A percentile compares a stretch with the other conserved stretches of the same genome.
Conservation (phyloP, 1,284 basidiomycete species). For the Cystobasidiaceae sp. region DNA sequence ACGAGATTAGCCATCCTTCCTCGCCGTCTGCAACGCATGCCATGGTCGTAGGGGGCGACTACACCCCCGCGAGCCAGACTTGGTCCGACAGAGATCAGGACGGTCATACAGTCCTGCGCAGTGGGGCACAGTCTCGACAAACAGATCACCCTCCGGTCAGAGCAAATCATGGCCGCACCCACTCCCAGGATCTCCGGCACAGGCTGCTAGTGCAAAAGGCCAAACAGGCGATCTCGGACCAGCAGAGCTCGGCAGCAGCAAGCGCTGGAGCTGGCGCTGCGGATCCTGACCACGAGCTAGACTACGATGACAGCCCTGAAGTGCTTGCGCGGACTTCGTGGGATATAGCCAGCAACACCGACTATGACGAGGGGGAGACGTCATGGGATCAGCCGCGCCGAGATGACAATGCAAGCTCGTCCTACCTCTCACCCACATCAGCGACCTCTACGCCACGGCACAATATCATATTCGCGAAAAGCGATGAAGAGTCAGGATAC, state of each 20-base stretch:
- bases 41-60: constrained; percentile 15
- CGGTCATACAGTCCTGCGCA: background rate
- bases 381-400: constrained; percentile 20
- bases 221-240: constrained; percentile 2
- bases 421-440: background rate
- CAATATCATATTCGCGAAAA: constrained; percentile 65
- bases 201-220: constrained; percentile 5
- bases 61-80: constrained; percentile 40
- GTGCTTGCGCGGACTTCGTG: constrained; percentile 16
- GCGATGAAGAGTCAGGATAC: constrained; percentile 48
- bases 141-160: background rate
- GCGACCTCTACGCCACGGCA: constrained; percentile 39
- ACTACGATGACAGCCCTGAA: constrained; percentile 16
- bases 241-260: background rate
- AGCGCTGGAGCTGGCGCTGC: background rate
- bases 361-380: constrained; percentile 25
- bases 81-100: constrained; percentile 30
- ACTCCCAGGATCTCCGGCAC: constrained; percentile 5
- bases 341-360: constrained; percentile 13
- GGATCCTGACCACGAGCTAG: constrained; percentile 2
- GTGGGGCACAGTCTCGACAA: constrained; percentile 4
- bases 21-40: constrained; percentile 33
- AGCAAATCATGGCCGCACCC: background rate
- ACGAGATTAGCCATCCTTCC: constrained; percentile 92
- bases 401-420: background rate